Evolutionary conservation across 148 eudicot species (phyloP).

Genomic region (Heliamphora exappendiculata): DNA sequence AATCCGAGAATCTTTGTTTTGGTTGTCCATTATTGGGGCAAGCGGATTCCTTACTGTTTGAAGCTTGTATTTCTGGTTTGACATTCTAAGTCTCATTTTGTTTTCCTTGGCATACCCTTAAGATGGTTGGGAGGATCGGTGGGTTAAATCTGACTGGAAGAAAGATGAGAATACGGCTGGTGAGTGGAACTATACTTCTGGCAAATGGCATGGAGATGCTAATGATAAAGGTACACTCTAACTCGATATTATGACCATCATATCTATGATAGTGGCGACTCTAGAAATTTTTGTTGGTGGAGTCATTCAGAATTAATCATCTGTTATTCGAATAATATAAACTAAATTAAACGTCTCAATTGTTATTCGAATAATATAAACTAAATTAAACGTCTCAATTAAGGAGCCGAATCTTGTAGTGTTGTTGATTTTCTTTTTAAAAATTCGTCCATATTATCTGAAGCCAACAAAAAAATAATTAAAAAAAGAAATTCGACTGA

Average conservation of each 20-base stretch:
- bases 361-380: too few relatives aligned
- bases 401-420: too few relatives aligned
- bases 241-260: neutral
- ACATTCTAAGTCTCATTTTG: neutral
- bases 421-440: too few relatives aligned
- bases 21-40: neutral
- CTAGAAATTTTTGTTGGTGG: too few relatives aligned
- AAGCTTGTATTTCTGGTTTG: conserved; percentile 28
- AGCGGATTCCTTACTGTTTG: neutral
- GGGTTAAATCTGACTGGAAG: conserved; percentile 99
- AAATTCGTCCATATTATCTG: too few relatives aligned
- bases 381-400: too few relatives aligned
- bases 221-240: conserved; percentile 66
- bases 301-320: too few relatives aligned
- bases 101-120: conserved; percentile 8
- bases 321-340: too few relatives aligned
- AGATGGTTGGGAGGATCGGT: conserved; percentile 90
- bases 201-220: conserved; percentile 89
- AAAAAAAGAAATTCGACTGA: too few relatives aligned
- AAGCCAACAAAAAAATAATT: too few relatives aligned
- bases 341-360: too few relatives aligned
- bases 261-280: neutral
- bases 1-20: neutral
- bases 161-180: conserved; percentile 85
- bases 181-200: conserved; percentile 95